These are phyloP conservation scores for Blastocystis sp. DNA, from an alignment of 352 stramenopile species.

Conservation along the genomic window DNA sequence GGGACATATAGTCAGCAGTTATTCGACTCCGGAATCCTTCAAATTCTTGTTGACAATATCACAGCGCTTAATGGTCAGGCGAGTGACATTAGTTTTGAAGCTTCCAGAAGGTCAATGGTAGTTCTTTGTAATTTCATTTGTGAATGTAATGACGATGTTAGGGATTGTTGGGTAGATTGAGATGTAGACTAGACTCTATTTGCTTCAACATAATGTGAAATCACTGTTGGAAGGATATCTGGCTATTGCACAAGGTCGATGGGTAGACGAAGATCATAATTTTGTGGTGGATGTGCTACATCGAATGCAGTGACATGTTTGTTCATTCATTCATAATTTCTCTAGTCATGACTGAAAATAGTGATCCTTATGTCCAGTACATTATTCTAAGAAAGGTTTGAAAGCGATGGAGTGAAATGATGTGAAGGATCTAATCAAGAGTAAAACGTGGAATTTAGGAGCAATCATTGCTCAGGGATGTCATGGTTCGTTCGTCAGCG, in stretches of 20 bases:
- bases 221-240: conserved; percentile 28
- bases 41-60: conserved; percentile 8
- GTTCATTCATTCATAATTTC: not conserved
- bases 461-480: conserved; percentile 67
- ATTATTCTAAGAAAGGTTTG: conserved; percentile 44
- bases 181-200: not conserved
- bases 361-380: conserved; percentile 60
- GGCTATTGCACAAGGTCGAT: conserved; percentile 8
- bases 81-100: not conserved
- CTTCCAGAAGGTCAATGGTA: conserved; percentile 56
- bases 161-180: not conserved
- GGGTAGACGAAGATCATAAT: conserved; percentile 23
- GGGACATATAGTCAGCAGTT: conserved; percentile 30
- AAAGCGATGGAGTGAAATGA: not conserved
- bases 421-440: conserved; percentile 25
- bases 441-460: conserved; percentile 55
- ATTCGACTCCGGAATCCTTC: conserved; percentile 12
- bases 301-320: conserved; percentile 21
- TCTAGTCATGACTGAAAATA: not conserved
- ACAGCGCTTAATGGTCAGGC: not conserved
- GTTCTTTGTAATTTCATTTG: conserved; percentile 63
- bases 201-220: conserved; percentile 2
- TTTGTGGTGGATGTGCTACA: conserved; percentile 38
- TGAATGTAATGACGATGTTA: conserved; percentile 12
- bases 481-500: conserved; percentile 5